Conservation (phyloP, 139 green algal genomes). For the Chlamydomonas schloesseri region DNA sequence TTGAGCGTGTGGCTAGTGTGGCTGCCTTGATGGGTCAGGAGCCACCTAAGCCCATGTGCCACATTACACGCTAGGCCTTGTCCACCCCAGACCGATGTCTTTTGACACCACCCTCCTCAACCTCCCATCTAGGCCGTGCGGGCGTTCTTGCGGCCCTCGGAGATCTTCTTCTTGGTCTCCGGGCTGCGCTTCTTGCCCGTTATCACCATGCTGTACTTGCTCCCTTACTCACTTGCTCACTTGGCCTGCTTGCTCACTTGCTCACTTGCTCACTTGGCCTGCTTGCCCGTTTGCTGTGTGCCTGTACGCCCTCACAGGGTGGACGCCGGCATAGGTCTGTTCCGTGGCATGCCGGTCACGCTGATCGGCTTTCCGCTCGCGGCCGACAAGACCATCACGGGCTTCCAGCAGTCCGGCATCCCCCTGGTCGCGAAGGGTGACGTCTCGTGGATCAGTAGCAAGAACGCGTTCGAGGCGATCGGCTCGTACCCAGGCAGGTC, state of each 20-base stretch:
- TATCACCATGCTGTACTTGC: conserved; percentile 4
- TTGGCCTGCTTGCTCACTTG: conserved; percentile 17
- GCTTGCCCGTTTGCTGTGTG: neutral
- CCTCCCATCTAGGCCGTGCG: no score
- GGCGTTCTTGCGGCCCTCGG: no score
- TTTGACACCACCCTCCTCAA: no score
- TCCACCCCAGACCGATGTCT: no score
- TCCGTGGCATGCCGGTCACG: neutral
- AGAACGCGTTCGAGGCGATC: conserved; percentile 1
- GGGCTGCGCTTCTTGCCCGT: no score
- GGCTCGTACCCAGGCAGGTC: conserved; percentile 10
- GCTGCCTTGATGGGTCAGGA: neutral
- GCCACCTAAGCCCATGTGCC: no score
- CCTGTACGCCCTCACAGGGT: conserved; percentile 4
- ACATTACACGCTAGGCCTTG: no score
- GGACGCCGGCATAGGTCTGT: conserved; percentile 6
- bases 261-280: conserved; percentile 14
- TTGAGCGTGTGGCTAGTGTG: neutral
- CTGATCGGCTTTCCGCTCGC: conserved; percentile 19
- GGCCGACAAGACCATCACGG: neutral
- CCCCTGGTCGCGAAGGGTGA: neutral
- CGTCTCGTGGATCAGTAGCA: conserved; percentile 7
- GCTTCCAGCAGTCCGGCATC: conserved; percentile 14
- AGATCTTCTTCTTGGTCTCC: no score
- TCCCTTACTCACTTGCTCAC: conserved; percentile 5